phyloP scores from a whole-genome alignment of 306 rosid species.

The Lagenaria siceraria region DNA sequence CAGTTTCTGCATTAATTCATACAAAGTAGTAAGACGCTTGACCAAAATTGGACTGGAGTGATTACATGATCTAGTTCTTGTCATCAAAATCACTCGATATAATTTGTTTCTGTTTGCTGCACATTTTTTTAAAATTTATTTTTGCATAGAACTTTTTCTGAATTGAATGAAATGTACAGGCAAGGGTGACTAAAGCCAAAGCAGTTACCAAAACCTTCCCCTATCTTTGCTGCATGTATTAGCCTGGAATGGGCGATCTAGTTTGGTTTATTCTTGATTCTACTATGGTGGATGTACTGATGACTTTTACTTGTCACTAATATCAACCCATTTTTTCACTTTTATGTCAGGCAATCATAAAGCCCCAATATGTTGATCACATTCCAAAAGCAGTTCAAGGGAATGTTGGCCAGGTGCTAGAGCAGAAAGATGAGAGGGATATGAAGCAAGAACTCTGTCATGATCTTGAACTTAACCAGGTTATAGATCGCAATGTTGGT shows the following conservation, averaged over 20 bases:
- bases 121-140: not conserved
- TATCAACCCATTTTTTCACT: not conserved
- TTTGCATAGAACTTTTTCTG: not conserved
- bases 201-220: not conserved
- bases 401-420: constrained; percentile 86
- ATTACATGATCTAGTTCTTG: not conserved
- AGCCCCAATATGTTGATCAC: constrained; percentile 98
- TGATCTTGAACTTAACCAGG: constrained; percentile 89
- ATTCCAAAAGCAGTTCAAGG: constrained; percentile 99
- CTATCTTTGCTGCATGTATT: not conserved
- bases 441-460: constrained; percentile 54
- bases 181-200: not conserved
- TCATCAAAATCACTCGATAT: not conserved
- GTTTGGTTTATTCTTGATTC: not conserved
- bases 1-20: not conserved
- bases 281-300: not conserved
- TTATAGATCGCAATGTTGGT: constrained; percentile 88
- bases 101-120: not conserved
- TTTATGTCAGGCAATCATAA: constrained; percentile 61
- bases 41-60: not conserved
- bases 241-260: not conserved
- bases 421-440: constrained; percentile 74
- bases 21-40: not conserved
- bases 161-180: not conserved
- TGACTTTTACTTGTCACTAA: not conserved